Evolutionary conservation across 352 stramenopile species (phyloP).

Genomic region (Globisporangium lucens): DNA sequence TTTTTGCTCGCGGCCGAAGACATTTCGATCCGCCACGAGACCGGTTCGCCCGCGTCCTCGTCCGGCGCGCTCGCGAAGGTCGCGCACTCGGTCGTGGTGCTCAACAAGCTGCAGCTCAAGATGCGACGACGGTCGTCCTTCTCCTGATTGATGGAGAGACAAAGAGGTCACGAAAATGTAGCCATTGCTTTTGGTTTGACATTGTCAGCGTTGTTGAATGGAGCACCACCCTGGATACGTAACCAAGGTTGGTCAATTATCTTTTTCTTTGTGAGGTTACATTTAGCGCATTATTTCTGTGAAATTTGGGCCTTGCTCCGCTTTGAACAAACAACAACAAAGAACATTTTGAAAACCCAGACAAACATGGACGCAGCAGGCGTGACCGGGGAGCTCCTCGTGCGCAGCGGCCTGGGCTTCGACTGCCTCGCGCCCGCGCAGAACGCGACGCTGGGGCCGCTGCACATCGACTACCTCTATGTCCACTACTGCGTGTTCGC

Average conservation of each 20-base stretch:
- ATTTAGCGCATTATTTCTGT: too few relatives aligned
- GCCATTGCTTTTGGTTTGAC: neutral
- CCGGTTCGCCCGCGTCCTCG: neutral
- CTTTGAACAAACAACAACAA: too few relatives aligned
- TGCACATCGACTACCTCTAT: conserved; percentile 78
- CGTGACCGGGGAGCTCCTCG: neutral
- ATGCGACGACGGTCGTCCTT: conserved; percentile 57
- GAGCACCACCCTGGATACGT: too few relatives aligned
- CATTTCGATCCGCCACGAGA: conserved; percentile 18
- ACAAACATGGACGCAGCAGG: too few relatives aligned
- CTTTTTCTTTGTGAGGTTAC: too few relatives aligned
- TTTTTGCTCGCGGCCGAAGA: conserved; percentile 63
- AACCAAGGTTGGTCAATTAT: too few relatives aligned
- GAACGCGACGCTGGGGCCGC: conserved; percentile 67
- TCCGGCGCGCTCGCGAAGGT: conserved; percentile 15
- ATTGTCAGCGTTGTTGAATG: too few relatives aligned
- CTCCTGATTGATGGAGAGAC: conserved; percentile 19
- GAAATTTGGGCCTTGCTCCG: too few relatives aligned
- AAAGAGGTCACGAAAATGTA: neutral
- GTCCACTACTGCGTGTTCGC: conserved; percentile 71
- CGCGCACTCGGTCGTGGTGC: conserved; percentile 16
- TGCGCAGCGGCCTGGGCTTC: conserved; percentile 1
- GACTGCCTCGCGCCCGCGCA: conserved; percentile 12
- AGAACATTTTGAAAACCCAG: too few relatives aligned
- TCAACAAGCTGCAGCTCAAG: conserved; percentile 59